Evolutionary conservation across 2,329 filamentous ascomycete genomes (phyloP).

Genomic region (Colletotrichum sp.): DNA sequence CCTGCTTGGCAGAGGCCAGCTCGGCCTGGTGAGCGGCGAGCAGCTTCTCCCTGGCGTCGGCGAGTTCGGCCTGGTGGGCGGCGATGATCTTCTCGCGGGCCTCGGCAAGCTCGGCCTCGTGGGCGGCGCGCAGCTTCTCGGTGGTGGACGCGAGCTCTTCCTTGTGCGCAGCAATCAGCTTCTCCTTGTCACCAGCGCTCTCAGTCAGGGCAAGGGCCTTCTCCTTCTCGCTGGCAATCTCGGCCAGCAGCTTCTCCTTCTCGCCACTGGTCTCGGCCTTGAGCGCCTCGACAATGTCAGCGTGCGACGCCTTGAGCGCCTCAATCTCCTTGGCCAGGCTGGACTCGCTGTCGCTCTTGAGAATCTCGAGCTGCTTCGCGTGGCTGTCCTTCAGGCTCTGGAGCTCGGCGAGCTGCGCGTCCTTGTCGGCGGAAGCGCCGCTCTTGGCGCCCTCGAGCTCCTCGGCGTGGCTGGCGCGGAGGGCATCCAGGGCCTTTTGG

Average conservation of each 20-base stretch:
- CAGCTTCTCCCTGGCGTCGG: constrained; percentile 40
- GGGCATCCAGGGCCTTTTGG: constrained; percentile 57
- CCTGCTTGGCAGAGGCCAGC: constrained; percentile 33
- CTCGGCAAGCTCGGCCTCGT: constrained; percentile 33
- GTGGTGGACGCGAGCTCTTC: constrained; percentile 33
- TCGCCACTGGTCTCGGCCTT: constrained; percentile 44
- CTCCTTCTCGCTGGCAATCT: constrained; percentile 43
- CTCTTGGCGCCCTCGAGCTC: constrained; percentile 63
- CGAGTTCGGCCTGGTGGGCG: constrained; percentile 45
- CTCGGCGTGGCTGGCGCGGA: constrained; percentile 63
- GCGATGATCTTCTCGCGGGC: constrained; percentile 43
- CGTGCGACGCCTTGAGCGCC: constrained; percentile 48
- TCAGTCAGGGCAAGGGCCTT: constrained; percentile 46
- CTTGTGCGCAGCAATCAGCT: constrained; percentile 34
- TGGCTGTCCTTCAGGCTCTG: constrained; percentile 60
- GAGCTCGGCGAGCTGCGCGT: constrained; percentile 54
- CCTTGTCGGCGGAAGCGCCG: constrained; percentile 52
- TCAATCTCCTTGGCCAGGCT: constrained; percentile 45
- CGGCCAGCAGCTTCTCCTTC: constrained; percentile 37
- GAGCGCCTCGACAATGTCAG: constrained; percentile 44
- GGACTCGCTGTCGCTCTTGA: constrained; percentile 47
- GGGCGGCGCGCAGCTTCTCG: constrained; percentile 32
- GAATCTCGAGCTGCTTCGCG: constrained; percentile 50
- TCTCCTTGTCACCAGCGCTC: constrained; percentile 41
- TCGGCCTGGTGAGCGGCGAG: constrained; percentile 36